Evolutionary conservation across 1,284 basidiomycete genomes (phyloP).

Genomic region (Golubevia sp.): DNA sequence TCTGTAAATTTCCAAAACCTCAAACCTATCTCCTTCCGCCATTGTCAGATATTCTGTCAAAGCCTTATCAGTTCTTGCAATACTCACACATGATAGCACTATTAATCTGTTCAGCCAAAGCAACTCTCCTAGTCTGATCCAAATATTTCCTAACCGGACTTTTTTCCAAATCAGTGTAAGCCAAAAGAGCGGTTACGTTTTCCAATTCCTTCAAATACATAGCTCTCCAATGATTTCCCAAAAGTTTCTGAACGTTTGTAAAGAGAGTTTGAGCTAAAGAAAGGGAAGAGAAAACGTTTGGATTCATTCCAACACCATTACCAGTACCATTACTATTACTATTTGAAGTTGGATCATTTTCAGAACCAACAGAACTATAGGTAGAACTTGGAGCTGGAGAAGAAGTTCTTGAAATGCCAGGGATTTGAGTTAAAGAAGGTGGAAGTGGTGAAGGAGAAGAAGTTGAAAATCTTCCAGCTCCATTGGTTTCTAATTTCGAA

Average conservation of each 20-base stretch:
- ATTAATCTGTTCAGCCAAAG: slow-evolving; percentile 82
- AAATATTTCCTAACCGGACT: slow-evolving; percentile 74
- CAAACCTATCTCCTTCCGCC: too few relatives aligned
- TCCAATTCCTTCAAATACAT: slow-evolving; percentile 73
- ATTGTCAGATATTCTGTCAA: neutral
- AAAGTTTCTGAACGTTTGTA: slow-evolving; percentile 31
- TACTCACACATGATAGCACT: slow-evolving; percentile 78
- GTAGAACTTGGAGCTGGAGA: neutral
- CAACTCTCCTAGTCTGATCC: slow-evolving; percentile 73
- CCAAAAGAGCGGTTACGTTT: slow-evolving; percentile 75
- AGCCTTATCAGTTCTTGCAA: too few relatives aligned
- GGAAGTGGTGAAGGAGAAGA: too few relatives aligned
- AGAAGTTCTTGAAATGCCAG: neutral
- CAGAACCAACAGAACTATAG: neutral
- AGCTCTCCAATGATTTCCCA: slow-evolving; percentile 46
- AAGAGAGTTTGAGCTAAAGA: slow-evolving; percentile 39
- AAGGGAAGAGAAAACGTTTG: slow-evolving; percentile 11
- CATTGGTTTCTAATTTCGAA: too few relatives aligned
- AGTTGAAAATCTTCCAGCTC: too few relatives aligned
- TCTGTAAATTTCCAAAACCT: too few relatives aligned
- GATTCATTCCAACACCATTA: neutral
- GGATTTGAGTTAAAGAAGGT: too few relatives aligned
- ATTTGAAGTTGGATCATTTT: too few relatives aligned
- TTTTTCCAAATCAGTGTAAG: slow-evolving; percentile 74
- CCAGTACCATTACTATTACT: too few relatives aligned